Base-by-base conservation (phyloP, 1,284 basidiomycete species). In the Ceratorhiza oryzae-sativae region DNA sequence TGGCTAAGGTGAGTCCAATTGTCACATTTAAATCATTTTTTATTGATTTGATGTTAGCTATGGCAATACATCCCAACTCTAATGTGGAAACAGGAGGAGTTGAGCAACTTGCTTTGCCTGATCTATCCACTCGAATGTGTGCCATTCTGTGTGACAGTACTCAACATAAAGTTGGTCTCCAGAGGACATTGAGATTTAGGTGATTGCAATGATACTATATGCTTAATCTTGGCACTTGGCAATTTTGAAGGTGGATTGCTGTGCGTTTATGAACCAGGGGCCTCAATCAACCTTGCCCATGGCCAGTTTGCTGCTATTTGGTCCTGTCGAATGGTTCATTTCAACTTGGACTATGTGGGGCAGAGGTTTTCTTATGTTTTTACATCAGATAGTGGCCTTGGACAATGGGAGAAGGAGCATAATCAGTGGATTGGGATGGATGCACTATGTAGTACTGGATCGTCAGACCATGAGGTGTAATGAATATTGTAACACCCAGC, bases 301-400 rank as follows among this genome's bases (percentile, higher is more conserved):
- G 51, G 51, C 25, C 9, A 25, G 8, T 30, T 55, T 55, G 51
- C 51, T 27, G 51, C 51, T 13, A 27, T 55, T 55, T 25, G 30
- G 25, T 55, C 51, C n/a, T 6, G 30, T 13, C 51, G 51, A 10
- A 55, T 27, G 51, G 51, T 55, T 55, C 51, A 55, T 27, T 55
- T 55, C 51, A 55, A 55, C 51, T 55, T 55, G 30, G 51, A 55
- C 51, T 55, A 15, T 27, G 23, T 55, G 8, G 30, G 51, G 30
- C 13, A 55, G 23, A 4, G 30, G 23, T 32, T 32, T 27, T 25
- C 25, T 55, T 27, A 27, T 55, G 30, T 55, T 23, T 55, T 55
- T 23, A 55, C 51, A 6, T 55, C 51, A 6, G 51, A 55, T 27
- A 55, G n/a, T 32, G 23, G 25, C 13, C 25, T 55, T 12, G 30